These are phyloP conservation scores for Daldinia vernicosa DNA, from an alignment of 495 filamentous ascomycete genomes.

Conservation along the genomic window DNA sequence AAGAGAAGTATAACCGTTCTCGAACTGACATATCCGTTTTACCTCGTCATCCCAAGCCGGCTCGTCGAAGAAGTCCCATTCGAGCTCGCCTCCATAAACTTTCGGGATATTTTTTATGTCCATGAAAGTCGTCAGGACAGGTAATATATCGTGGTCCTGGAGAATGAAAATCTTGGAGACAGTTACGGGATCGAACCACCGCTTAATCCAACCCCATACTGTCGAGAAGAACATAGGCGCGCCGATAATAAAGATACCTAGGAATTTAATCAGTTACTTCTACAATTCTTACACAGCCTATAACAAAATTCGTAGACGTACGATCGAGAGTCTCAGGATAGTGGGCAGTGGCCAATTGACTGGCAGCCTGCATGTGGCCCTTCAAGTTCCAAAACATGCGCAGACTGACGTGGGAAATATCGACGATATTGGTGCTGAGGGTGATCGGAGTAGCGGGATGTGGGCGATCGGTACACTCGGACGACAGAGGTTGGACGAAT, in stretches of 20 bases:
- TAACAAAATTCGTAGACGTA: conserved; percentile 50
- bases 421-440: conserved; percentile 89
- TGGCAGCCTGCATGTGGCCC: conserved; percentile 89
- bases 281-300: background rate
- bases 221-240: conserved; percentile 92
- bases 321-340: conserved; percentile 90
- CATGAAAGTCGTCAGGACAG: conserved; percentile 81
- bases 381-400: conserved; percentile 95
- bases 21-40: conserved; percentile 49
- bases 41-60: conserved; percentile 62
- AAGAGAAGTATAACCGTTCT: conserved; percentile 56
- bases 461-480: conserved; percentile 71
- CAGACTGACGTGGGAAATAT: conserved; percentile 82
- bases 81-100: conserved; percentile 82
- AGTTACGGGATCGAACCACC: conserved; percentile 94
- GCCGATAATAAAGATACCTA: conserved; percentile 73
- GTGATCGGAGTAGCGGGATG: conserved; percentile 80
- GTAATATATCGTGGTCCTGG: conserved; percentile 69
- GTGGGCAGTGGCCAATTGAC: conserved; percentile 84
- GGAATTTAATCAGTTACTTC: background rate
- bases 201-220: conserved; percentile 94
- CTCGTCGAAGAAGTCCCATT: conserved; percentile 82
- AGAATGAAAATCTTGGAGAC: conserved; percentile 95
- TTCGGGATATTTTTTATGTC: conserved; percentile 82
- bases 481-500: conserved; percentile 85